Evolutionary conservation across 805 yeast genomes (phyloP).

Genomic region (Candida tammaniensis): DNA sequence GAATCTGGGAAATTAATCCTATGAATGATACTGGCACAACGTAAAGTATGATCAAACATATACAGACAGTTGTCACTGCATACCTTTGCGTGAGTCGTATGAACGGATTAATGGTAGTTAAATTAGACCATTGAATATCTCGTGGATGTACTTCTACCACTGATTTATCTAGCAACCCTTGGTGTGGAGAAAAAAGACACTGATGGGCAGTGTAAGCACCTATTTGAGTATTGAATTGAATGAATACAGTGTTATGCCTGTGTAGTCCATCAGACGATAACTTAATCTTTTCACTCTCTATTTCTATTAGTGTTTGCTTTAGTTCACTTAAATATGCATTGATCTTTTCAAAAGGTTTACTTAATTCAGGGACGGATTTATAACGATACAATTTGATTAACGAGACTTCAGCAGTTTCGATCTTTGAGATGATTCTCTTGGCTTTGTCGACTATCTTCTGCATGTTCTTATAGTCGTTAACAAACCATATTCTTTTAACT

Average conservation of each 20-base stretch:
- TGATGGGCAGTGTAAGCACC: conserved; percentile 68
- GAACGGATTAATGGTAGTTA: conserved; percentile 38
- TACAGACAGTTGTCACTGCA: conserved; percentile 44
- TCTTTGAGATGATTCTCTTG: conserved; percentile 20
- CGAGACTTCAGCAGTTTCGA: conserved; percentile 27
- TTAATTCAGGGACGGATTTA: background rate
- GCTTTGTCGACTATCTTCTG: conserved; percentile 20
- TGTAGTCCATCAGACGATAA: conserved; percentile 18
- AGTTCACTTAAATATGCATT: too few species aligned
- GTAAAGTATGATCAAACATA: conserved; percentile 57
- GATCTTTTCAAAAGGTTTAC: too few species aligned
- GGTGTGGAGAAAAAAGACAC: conserved; percentile 43
- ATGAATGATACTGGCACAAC: conserved; percentile 82
- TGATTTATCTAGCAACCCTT: conserved; percentile 42
- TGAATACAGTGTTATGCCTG: conserved; percentile 48
- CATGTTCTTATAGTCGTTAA: conserved; percentile 29
- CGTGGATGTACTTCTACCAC: conserved; percentile 57
- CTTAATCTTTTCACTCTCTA: conserved; percentile 19
- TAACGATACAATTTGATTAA: conserved; percentile 15
- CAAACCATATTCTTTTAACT: conserved; percentile 58
- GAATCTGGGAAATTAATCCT: conserved; percentile 72
- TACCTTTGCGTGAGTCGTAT: conserved; percentile 36
- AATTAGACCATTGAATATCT: conserved; percentile 72
- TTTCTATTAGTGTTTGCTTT: too few species aligned
- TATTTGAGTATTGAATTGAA: conserved; percentile 55